Base-by-base conservation (phyloP, 2,329 filamentous ascomycete species). In the Phoma sp. region DNA sequence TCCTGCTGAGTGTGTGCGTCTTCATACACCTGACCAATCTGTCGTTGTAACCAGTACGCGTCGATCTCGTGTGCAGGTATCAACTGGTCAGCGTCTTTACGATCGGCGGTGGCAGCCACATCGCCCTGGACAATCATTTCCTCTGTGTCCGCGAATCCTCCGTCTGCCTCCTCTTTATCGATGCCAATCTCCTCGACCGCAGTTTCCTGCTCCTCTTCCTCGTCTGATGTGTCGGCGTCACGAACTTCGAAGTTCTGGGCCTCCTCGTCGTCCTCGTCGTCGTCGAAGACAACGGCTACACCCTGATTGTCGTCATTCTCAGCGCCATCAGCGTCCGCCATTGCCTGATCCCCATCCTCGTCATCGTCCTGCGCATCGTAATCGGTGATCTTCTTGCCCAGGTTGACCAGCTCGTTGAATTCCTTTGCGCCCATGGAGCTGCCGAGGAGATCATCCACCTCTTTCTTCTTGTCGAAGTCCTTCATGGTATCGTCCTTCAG, bases 361-460 rank as follows among this genome's bases (percentile, higher is more conserved):
- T 98, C 93, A 29, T 97, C 95, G 61, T 98, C 93, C 72, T 98
- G 92, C 35, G 90, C 90, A 75, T 98, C 90, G 75, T 98, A 99
- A 74, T 99, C 95, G 44, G 95, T 99, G 60, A 99, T 96, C 78
- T 99, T 99, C 80, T 99, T 99, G 61, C 93, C 91, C 38, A 99
- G 80, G 71, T 97, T 99, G 50, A 98, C 88, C 62, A 99, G 79
- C 78, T 98, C 93, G 71, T 98, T 98, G 79, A 98, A 99, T 73
- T 96, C 89, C 72, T 97, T 96, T 1, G 91, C 85, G 43, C 83
- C 88, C 80, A 97, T 85, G 0, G 87, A 86, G 32, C 84, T 84
- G n/a, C 93, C 95, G 37, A 99, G 77, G 55, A 98, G 86, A 61
- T 98, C 95, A 67, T 99, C 95, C 38, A 98, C 86, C 73, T 97